These are phyloP conservation scores for Nicotiana obtusifolia DNA, from an alignment of 257 asterid genomes.

Conservation along the genomic window DNA sequence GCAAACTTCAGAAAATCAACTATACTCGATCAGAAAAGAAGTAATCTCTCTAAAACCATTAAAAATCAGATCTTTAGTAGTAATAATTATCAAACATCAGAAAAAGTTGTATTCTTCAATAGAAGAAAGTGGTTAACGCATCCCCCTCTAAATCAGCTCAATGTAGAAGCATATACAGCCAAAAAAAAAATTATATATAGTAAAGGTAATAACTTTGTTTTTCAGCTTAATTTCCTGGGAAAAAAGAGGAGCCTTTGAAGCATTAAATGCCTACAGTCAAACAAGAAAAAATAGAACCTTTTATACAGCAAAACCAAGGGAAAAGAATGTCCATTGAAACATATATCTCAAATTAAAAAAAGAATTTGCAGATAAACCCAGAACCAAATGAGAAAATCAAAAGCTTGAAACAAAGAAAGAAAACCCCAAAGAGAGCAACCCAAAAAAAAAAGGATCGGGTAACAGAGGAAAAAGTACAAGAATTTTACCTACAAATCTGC, in stretches of 20 bases:
- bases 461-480: constrained; percentile 5
- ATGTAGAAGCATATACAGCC: not conserved
- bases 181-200: not conserved
- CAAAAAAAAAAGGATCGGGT: not conserved
- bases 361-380: constrained; percentile 15
- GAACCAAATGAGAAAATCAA: not conserved
- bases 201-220: not conserved
- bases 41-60: not conserved
- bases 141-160: not conserved
- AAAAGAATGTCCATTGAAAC: not conserved
- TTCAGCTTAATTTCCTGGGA: not conserved
- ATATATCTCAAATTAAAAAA: not conserved
- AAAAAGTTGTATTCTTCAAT: not conserved
- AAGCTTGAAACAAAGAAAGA: not conserved
- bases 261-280: not conserved
- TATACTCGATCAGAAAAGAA: not conserved
- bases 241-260: not conserved
- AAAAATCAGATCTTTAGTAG: not conserved
- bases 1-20: not conserved
- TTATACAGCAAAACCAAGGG: not conserved
- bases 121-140: not conserved
- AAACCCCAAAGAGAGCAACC: constrained; percentile 12
- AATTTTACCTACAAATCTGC: constrained; percentile 42
- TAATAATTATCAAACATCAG: not conserved
- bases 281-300: not conserved